Evolutionary conservation across 805 yeast species (phyloP).

Genomic region (Saccharomycopsis babjevae): DNA sequence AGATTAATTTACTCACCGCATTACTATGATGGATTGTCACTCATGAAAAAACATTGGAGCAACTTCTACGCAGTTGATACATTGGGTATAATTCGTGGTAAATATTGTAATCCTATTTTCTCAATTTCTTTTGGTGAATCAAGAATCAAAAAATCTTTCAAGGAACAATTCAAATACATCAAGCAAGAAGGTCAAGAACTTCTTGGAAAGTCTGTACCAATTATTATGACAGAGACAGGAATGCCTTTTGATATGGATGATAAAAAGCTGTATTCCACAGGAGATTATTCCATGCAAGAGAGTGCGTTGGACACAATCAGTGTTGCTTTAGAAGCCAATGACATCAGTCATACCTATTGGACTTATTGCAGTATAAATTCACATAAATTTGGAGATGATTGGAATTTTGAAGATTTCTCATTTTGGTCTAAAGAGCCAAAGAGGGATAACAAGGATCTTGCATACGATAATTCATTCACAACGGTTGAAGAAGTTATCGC

Average conservation of each 20-base stretch:
- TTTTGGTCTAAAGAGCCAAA: slow-evolving; percentile 58
- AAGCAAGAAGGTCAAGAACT: slow-evolving; percentile 49
- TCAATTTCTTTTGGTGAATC: slow-evolving; percentile 76
- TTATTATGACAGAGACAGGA: slow-evolving; percentile 88
- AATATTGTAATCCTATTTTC: slow-evolving; percentile 60
- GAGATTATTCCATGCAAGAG: slow-evolving; percentile 65
- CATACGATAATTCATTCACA: neutral
- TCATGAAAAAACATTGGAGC: slow-evolving; percentile 89
- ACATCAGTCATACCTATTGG: slow-evolving; percentile 76
- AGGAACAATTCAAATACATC: slow-evolving; percentile 58
- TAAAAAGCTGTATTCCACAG: slow-evolving; percentile 55
- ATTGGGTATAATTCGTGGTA: slow-evolving; percentile 72
- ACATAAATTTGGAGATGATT: slow-evolving; percentile 81
- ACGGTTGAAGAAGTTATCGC: neutral
- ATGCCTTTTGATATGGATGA: slow-evolving; percentile 95
- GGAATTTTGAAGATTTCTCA: slow-evolving; percentile 93
- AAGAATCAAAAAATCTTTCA: slow-evolving; percentile 63
- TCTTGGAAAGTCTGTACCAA: slow-evolving; percentile 58
- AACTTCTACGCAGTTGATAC: slow-evolving; percentile 77
- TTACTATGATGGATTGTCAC: slow-evolving; percentile 88
- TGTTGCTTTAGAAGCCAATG: slow-evolving; percentile 66
- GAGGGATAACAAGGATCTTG: neutral
- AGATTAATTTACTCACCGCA: slow-evolving; percentile 76
- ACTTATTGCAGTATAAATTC: slow-evolving; percentile 63
- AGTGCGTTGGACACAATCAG: slow-evolving; percentile 76